A percentile compares a stretch with the other conserved stretches of the same genome.
These are phyloP conservation scores for Conoideocrella luteorostrata DNA, from an alignment of 2,329 filamentous ascomycete species.

Conservation along the genomic window DNA sequence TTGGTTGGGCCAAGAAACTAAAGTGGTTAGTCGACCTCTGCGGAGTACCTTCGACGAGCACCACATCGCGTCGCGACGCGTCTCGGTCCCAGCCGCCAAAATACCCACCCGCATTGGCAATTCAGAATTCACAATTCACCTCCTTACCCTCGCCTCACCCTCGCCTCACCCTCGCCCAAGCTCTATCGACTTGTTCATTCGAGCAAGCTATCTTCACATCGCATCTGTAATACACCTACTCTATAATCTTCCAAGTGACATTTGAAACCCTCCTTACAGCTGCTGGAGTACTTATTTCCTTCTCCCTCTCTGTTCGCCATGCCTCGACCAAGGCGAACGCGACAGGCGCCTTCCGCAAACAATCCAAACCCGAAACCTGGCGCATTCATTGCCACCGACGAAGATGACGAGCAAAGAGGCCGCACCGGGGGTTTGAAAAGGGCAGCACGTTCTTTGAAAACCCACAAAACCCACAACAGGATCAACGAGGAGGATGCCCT, in stretches of 20 bases:
- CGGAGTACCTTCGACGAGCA: too few species aligned
- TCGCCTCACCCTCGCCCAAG: too few species aligned
- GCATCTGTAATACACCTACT: not conserved
- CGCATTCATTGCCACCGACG: conserved; percentile 3
- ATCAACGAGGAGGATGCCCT: conserved; percentile 20
- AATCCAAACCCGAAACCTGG: not conserved
- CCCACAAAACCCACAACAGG: conserved; percentile 13
- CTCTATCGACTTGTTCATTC: too few species aligned
- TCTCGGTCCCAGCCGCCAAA: conserved; percentile 10
- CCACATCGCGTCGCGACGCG: conserved; percentile 23
- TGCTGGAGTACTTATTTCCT: not conserved
- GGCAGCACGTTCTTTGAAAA: conserved; percentile 9
- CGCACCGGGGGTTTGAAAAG: conserved; percentile 16
- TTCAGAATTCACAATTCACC: not conserved
- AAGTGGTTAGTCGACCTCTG: too few species aligned
- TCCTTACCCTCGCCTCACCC: not conserved
- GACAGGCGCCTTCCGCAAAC: conserved; percentile 6
- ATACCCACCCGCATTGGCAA: too few species aligned
- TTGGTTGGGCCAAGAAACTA: too few species aligned
- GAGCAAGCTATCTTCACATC: not conserved
- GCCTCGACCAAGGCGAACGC: conserved; percentile 13
- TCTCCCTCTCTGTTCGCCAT: conserved; percentile 3
- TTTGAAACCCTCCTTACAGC: too few species aligned
- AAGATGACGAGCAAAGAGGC: conserved; percentile 20
- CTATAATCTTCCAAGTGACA: too few species aligned